Evolutionary conservation across 495 filamentous ascomycete genomes (phyloP).

Genomic region (Gamarada debralockiae): DNA sequence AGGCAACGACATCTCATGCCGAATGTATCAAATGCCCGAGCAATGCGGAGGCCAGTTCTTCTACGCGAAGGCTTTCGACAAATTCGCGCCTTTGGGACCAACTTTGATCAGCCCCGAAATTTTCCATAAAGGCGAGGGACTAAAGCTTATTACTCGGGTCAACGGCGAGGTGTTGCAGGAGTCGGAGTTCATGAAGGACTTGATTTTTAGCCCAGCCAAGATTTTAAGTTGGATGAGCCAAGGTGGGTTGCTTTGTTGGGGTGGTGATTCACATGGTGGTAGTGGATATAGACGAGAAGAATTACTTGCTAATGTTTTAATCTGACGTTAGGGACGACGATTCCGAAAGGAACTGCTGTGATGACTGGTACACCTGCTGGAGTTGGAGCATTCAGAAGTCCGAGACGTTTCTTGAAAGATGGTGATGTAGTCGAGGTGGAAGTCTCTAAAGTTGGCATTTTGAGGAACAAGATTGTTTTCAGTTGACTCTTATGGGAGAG

Average conservation of each 20-base stretch:
- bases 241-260: slow-evolving; percentile 23
- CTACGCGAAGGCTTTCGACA: slow-evolving; percentile 45
- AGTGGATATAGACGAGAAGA: neutral
- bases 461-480: slow-evolving; percentile 13
- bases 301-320: neutral
- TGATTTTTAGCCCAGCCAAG: slow-evolving; percentile 30
- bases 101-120: slow-evolving; percentile 27
- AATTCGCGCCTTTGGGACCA: slow-evolving; percentile 43
- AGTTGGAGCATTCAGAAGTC: slow-evolving; percentile 49
- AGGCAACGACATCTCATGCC: slow-evolving; percentile 44
- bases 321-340: slow-evolving; percentile 6
- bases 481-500: too few species aligned
- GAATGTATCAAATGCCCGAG: slow-evolving; percentile 35
- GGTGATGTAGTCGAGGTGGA: slow-evolving; percentile 59
- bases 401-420: slow-evolving; percentile 50
- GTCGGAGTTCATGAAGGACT: slow-evolving; percentile 26
- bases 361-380: slow-evolving; percentile 29
- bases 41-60: slow-evolving; percentile 37
- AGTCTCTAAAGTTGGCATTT: slow-evolving; percentile 31
- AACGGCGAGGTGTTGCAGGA: slow-evolving; percentile 38
- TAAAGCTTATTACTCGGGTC: slow-evolving; percentile 30
- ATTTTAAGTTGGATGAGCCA: slow-evolving; percentile 30
- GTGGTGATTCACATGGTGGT: neutral
- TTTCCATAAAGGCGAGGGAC: slow-evolving; percentile 24
- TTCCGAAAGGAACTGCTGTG: slow-evolving; percentile 21